phyloP scores from a whole-genome alignment of 1,284 basidiomycete species.

The Ustilago vetiveriae region DNA sequence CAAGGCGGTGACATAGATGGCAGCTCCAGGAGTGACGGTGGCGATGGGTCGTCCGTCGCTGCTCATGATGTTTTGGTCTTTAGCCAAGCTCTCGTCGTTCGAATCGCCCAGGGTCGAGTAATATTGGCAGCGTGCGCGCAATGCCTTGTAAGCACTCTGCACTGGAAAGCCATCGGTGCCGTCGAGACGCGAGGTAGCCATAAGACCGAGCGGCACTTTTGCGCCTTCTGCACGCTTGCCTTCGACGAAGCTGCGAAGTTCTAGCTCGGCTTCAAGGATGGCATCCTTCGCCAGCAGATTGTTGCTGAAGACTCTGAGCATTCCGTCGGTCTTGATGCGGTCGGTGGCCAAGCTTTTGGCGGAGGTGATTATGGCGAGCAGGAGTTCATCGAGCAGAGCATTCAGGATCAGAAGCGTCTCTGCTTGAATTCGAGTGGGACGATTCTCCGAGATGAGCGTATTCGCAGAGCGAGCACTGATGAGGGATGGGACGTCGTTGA shows the following conservation, averaged over 20 bases:
- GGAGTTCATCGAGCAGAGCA: constrained; percentile 57
- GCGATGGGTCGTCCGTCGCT: constrained; percentile 60
- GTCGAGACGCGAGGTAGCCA: constrained; percentile 58
- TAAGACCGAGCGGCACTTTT: constrained; percentile 57
- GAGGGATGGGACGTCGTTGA: constrained; percentile 37
- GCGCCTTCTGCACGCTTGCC: constrained; percentile 59
- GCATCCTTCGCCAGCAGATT: constrained; percentile 59
- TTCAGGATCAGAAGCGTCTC: constrained; percentile 57
- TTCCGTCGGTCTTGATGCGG: constrained; percentile 61
- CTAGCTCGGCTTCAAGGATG: constrained; percentile 62
- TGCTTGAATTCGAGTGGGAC: constrained; percentile 61
- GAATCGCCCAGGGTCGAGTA: constrained; percentile 58
- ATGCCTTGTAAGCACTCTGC: constrained; percentile 53
- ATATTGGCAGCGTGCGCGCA: constrained; percentile 55
- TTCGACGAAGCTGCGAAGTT: constrained; percentile 56
- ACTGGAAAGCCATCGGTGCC: constrained; percentile 59
- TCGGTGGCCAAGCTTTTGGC: constrained; percentile 57
- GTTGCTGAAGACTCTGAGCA: constrained; percentile 58
- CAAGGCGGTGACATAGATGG: constrained; percentile 62
- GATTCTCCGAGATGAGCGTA: constrained; percentile 54
- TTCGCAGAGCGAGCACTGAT: constrained; percentile 60
- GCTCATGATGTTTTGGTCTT: constrained; percentile 63
- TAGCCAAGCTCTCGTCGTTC: constrained; percentile 44
- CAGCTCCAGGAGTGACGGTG: constrained; percentile 60
- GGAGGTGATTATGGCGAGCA: constrained; percentile 54